Evolutionary conservation across 2,329 filamentous ascomycete genomes (phyloP).

Genomic region (Beauveria rudraprayagi): DNA sequence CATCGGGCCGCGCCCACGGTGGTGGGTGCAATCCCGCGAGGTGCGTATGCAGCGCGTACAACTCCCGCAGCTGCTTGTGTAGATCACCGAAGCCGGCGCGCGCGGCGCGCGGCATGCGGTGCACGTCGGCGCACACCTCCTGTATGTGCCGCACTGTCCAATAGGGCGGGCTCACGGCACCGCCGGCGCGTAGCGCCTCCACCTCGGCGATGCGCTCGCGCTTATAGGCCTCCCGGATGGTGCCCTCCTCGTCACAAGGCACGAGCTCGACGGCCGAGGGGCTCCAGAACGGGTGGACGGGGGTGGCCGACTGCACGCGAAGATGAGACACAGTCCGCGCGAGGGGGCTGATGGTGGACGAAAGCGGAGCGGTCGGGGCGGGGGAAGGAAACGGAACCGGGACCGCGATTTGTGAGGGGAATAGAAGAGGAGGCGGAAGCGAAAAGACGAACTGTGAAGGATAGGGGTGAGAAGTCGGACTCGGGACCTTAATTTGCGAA

Average conservation of each 20-base stretch:
- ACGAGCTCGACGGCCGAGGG: neutral
- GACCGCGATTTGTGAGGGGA: too few species aligned
- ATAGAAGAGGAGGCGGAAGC: too few species aligned
- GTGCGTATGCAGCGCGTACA: neutral
- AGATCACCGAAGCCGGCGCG: conserved; percentile 1
- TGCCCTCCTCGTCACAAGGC: neutral
- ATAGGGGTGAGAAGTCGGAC: too few species aligned
- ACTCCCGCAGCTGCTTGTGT: conserved; percentile 9
- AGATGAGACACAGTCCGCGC: neutral
- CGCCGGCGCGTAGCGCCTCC: neutral
- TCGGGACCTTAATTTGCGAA: too few species aligned
- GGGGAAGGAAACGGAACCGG: too few species aligned
- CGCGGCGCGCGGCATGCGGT: neutral
- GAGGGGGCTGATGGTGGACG: neutral
- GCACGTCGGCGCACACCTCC: conserved; percentile 3
- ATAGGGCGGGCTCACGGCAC: neutral
- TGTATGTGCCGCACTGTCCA: neutral
- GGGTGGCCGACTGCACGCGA: too few species aligned
- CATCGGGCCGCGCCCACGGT: neutral
- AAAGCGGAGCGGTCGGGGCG: neutral
- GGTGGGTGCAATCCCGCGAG: neutral
- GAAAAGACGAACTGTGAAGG: too few species aligned
- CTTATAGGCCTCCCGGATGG: neutral
- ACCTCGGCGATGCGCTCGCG: neutral
- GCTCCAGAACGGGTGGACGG: neutral